Conservation (phyloP, 805 yeast genomes). For the Hanseniaspora nectarophila region DNA sequence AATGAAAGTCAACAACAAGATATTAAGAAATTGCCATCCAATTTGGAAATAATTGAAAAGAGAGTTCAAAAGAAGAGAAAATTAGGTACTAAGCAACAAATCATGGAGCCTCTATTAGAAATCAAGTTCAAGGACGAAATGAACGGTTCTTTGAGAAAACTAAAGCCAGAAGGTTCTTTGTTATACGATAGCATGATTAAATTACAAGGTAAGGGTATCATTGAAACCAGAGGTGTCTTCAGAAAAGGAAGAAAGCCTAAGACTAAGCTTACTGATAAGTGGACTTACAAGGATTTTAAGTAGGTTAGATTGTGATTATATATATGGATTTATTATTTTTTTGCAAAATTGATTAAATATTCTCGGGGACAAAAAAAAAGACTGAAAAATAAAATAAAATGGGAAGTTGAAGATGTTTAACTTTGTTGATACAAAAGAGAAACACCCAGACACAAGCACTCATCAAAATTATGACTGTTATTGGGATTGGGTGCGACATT, state of each 20-base stretch:
- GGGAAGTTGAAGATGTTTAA: too few species aligned
- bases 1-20: constrained; percentile 11
- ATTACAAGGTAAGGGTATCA: constrained; percentile 71
- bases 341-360: neutral
- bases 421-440: too few species aligned
- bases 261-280: constrained; percentile 75
- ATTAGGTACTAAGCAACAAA: constrained; percentile 37
- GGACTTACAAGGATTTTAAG: constrained; percentile 84
- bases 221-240: constrained; percentile 67
- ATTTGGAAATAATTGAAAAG: constrained; percentile 24
- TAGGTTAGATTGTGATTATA: constrained; percentile 23
- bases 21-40: constrained; percentile 13
- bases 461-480: neutral
- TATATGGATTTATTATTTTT: neutral
- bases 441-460: too few species aligned
- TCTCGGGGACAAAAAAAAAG: too few species aligned
- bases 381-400: too few species aligned
- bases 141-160: constrained; percentile 66
- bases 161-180: constrained; percentile 84
- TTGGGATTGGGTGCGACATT: constrained; percentile 10
- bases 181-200: constrained; percentile 70
- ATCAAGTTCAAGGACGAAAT: constrained; percentile 83
- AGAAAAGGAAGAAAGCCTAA: constrained; percentile 55
- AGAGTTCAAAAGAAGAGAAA: constrained; percentile 28
- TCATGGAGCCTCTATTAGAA: constrained; percentile 42